Base-by-base conservation (phyloP, 371 early-diverging fungal genomes). In the Mucor velutinosus region DNA sequence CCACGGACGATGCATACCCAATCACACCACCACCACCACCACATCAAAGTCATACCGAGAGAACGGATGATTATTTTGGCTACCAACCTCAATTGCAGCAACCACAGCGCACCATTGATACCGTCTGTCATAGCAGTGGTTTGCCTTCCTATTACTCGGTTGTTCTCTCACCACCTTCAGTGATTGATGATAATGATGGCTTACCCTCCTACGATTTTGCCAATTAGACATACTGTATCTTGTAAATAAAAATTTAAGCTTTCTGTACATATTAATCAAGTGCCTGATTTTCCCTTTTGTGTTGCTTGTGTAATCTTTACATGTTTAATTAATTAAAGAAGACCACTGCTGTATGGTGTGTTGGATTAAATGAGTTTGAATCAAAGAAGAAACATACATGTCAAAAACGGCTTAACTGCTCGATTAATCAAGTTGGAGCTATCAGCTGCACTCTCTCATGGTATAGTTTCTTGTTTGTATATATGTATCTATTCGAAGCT, bases 1-100 rank as follows among this genome's bases (percentile, higher is more conserved):
- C 70, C 25, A 39, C 30, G 30, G 71, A 71, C 19, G 72, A 67
- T n/a, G 15, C 58, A 29, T 56, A 21, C 23, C 71, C 71, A 25
- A 43, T 62, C 14, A 71, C 71, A 23, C 71, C 66, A 7, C 35
- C 71, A 29, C 66, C n/a, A n/a, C n/a, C 62, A 23, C 21, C 49
- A 21, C 49, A 49, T 23, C 49, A 49, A 49, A 49, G 3, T 11
- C 35, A 53, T 29, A 19, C 43, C 30, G 29, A 37, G 17, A 45
- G 53, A 61, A 29, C 39, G 29, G 56, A 29, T 19, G 73, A 69
- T 56, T 62, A 62, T 58, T 65, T 73, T 55, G 61, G 39, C 19
- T 59, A 65, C 58, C 58, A 39, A 27, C 62, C 70, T 14, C n/a
- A 11, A 17, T 35, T 7, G 7, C 35, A 35, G 35, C 35, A 35